These are phyloP conservation scores for Chalara sp. DNA, from an alignment of 2,329 filamentous ascomycete species.

Conservation along the genomic window DNA sequence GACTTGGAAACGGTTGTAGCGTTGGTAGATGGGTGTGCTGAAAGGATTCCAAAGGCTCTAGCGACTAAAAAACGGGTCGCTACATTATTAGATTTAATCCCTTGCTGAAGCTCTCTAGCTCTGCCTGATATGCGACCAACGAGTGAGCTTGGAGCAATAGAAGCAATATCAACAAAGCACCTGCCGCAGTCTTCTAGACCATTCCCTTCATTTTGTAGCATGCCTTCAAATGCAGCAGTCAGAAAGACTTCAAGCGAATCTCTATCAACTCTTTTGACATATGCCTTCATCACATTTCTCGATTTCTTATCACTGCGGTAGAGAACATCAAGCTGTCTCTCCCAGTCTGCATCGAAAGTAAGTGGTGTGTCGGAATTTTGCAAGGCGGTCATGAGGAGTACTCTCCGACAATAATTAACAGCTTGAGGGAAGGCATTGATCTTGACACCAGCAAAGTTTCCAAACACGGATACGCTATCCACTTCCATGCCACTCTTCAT, in stretches of 20 bases:
- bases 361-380: constrained; percentile 22
- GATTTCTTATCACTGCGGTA: constrained; percentile 63
- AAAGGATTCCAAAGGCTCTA: constrained; percentile 68
- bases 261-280: constrained; percentile 38
- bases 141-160: constrained; percentile 42
- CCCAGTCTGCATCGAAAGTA: constrained; percentile 73
- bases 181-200: constrained; percentile 40
- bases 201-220: constrained; percentile 36
- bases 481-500: constrained; percentile 33
- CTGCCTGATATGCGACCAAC: constrained; percentile 43
- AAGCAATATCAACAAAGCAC: constrained; percentile 47
- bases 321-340: constrained; percentile 66
- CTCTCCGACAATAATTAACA: constrained; percentile 59
- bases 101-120: constrained; percentile 45
- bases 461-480: constrained; percentile 31
- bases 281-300: constrained; percentile 49
- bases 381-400: constrained; percentile 50
- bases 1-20: constrained; percentile 34
- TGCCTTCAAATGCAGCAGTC: constrained; percentile 49
- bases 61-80: constrained; percentile 60
- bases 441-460: constrained; percentile 32
- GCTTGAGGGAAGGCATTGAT: constrained; percentile 59
- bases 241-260: constrained; percentile 39
- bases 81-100: constrained; percentile 66
- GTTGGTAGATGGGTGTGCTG: constrained; percentile 51